phyloP scores from a whole-genome alignment of 176 grass and related monocot species.

The Stipa capillata region DNA sequence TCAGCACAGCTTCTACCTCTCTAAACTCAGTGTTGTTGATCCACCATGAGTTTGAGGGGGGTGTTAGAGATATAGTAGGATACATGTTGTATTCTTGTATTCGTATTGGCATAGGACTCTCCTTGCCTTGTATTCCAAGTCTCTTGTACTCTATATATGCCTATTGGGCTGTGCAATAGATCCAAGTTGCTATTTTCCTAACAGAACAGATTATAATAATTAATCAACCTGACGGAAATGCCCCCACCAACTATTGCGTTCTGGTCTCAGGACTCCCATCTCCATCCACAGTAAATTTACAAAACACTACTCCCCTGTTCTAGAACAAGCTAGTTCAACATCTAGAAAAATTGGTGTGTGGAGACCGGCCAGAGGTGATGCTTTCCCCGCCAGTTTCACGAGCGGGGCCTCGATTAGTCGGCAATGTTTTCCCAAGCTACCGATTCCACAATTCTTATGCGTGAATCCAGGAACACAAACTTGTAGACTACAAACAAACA shows the following conservation, averaged over 20 bases:
- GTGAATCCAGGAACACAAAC: slow-evolving; percentile 37
- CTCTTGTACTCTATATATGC: no score
- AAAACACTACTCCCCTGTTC: slow-evolving; percentile 17
- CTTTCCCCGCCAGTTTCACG: slow-evolving; percentile 40
- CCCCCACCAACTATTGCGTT: slow-evolving; percentile 45
- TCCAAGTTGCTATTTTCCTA: no score
- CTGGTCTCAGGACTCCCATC: background rate
- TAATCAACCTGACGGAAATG: slow-evolving; percentile 33
- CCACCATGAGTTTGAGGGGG: no score
- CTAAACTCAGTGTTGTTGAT: no score
- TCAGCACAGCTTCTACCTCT: no score
- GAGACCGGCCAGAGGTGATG: slow-evolving; percentile 36
- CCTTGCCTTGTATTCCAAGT: no score
- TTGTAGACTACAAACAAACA: slow-evolving; percentile 33
- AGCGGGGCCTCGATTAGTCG: slow-evolving; percentile 34
- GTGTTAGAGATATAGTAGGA: no score
- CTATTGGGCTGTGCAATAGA: no score
- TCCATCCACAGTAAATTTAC: slow-evolving; percentile 28
- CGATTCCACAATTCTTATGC: slow-evolving; percentile 14
- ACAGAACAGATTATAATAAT: slow-evolving; percentile 25
- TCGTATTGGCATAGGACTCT: no score
- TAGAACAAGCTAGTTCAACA: slow-evolving; percentile 13
- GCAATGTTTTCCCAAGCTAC: slow-evolving; percentile 18
- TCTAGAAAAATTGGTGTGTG: slow-evolving; percentile 4
- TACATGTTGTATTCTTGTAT: no score